A percentile compares a stretch with the other conserved stretches of the same genome.
Evolutionary conservation across 2,329 filamentous ascomycete species (phyloP).

Genomic region (Cytospora schulzeri): DNA sequence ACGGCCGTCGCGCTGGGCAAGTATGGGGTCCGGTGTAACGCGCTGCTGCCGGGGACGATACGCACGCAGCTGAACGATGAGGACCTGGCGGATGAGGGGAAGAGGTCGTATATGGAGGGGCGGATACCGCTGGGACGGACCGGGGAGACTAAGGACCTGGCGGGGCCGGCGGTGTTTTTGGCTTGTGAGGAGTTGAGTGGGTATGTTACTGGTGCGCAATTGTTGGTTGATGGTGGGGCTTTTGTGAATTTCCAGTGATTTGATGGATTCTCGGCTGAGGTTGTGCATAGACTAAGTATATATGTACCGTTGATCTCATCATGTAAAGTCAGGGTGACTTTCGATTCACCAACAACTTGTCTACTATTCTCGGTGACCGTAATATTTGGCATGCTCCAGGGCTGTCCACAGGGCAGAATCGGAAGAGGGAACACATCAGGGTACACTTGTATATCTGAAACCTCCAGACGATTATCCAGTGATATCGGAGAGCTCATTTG

Average conservation of each 20-base stretch:
- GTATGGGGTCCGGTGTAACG: slow-evolving; percentile 79
- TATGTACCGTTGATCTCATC: no score
- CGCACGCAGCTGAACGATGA: slow-evolving; percentile 82
- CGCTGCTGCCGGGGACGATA: slow-evolving; percentile 80
- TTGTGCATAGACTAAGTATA: no score
- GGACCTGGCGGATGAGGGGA: slow-evolving; percentile 72
- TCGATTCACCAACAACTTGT: no score
- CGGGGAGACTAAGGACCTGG: slow-evolving; percentile 73
- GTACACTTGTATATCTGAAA: no score
- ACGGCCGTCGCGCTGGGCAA: slow-evolving; percentile 76
- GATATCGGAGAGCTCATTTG: no score
- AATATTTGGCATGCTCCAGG: no score
- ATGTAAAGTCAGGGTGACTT: no score
- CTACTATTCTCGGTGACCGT: no score
- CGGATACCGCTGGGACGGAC: slow-evolving; percentile 77
- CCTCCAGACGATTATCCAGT: no score
- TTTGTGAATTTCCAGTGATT: slow-evolving; percentile 83
- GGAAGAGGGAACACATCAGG: no score
- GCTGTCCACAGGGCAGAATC: no score
- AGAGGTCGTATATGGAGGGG: slow-evolving; percentile 77
- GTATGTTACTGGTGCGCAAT: slow-evolving; percentile 80
- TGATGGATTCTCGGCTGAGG: no score
- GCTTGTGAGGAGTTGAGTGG: slow-evolving; percentile 76
- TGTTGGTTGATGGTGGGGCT: slow-evolving; percentile 84
- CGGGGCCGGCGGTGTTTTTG: slow-evolving; percentile 82